Evolutionary conservation across 192 early-diverging fungal genomes (phyloP).

Genomic region (Backusella morwellensis): DNA sequence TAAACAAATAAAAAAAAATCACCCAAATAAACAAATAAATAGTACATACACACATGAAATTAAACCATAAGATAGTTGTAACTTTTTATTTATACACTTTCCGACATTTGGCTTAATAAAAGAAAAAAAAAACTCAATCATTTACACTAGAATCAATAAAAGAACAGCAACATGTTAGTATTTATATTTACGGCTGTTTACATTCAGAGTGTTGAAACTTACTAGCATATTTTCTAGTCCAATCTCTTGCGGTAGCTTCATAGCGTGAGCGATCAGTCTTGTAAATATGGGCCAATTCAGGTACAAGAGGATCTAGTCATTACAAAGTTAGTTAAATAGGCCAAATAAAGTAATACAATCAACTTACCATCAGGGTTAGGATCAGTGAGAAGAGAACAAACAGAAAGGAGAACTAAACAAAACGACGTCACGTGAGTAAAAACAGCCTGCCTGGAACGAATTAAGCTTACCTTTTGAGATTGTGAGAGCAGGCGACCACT

Average conservation of each 20-base stretch:
- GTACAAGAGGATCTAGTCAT: conserved; percentile 89
- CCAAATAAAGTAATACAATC: not conserved
- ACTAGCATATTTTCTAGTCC: conserved; percentile 89
- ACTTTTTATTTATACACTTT: conserved; percentile 11
- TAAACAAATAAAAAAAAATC: not conserved
- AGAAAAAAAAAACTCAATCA: not conserved
- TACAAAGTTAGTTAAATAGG: not conserved
- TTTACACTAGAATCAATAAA: not conserved
- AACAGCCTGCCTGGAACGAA: not conserved
- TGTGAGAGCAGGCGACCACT: conserved; percentile 98
- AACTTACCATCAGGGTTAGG: conserved; percentile 80
- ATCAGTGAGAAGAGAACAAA: conserved; percentile 97
- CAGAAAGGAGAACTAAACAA: conserved; percentile 83
- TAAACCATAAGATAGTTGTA: not conserved
- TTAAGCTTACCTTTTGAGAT: conserved; percentile 82
- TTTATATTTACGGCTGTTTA: too few species aligned
- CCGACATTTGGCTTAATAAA: not conserved
- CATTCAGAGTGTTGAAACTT: not conserved
- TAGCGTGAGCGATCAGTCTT: conserved; percentile 91
- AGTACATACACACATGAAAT: not conserved
- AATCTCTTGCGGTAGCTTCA: conserved; percentile 88
- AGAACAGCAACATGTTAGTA: not conserved
- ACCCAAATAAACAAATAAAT: not conserved
- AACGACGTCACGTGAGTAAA: not conserved
- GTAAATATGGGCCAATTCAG: conserved; percentile 97